Percentiles rank a stretch among this genome's conserved stretches.
These are phyloP conservation scores for Fusarium annulatum DNA, from an alignment of 2,329 filamentous ascomycete species.

Conservation along the genomic window DNA sequence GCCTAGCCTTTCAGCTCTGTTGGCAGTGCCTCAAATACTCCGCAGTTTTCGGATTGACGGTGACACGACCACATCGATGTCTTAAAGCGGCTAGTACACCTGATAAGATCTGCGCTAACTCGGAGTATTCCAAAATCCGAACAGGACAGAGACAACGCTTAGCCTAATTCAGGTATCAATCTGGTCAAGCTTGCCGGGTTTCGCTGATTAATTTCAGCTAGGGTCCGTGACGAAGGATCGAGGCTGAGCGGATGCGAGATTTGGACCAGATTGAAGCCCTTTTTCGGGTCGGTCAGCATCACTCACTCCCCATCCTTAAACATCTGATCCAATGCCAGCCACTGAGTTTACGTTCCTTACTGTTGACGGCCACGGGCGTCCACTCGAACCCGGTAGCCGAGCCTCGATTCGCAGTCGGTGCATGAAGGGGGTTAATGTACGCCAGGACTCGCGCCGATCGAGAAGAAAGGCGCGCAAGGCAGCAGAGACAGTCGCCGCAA, in stretches of 20 bases:
- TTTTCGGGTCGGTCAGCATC: not conserved
- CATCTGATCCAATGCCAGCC: not conserved
- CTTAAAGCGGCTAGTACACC: not conserved
- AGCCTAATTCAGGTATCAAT: not conserved
- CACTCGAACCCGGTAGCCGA: not conserved
- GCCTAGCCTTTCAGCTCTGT: too few relatives aligned
- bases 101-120: not conserved
- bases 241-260: not conserved
- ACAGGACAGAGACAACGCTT: accelerated
- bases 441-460: constrained; percentile 4
- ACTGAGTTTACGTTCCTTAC: not conserved
- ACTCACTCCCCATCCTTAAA: accelerated
- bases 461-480: not conserved
- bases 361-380: not conserved
- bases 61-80: not conserved
- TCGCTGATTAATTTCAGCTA: not conserved
- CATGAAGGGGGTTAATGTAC: constrained; percentile 12
- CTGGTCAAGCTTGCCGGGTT: not conserved
- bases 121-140: not conserved
- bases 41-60: not conserved
- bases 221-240: not conserved
- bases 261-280: not conserved
- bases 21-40: not conserved
- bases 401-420: constrained; percentile 1
- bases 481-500: accelerated